Percentiles rank a stretch among this genome's conserved stretches.
Evolutionary conservation across 805 yeast species (phyloP).

Genomic region (Jamesozyma spencerorum): DNA sequence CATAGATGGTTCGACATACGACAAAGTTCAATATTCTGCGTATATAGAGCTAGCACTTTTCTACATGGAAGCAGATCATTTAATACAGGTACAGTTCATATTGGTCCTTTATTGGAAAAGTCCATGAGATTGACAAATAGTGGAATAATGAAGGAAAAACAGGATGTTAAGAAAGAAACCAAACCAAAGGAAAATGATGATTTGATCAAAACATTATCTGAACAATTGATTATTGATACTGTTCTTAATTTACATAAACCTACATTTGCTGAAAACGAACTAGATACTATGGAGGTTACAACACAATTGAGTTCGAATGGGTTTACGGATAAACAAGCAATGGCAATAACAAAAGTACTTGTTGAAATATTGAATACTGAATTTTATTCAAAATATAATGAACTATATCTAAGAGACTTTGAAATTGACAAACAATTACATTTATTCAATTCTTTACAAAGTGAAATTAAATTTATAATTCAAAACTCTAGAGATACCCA

Average conservation of each 20-base stretch:
- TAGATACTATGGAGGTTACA: slow-evolving; percentile 21
- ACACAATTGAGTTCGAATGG: slow-evolving; percentile 8
- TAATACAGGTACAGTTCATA: neutral
- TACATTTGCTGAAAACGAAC: slow-evolving; percentile 25
- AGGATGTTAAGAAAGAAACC: no score
- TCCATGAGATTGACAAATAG: neutral
- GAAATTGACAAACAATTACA: slow-evolving; percentile 85
- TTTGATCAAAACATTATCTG: slow-evolving; percentile 23
- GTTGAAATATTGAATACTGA: slow-evolving; percentile 27
- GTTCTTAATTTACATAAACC: slow-evolving; percentile 15
- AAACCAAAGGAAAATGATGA: slow-evolving; percentile 7
- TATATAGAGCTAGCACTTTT: no score
- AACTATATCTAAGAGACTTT: slow-evolving; percentile 31
- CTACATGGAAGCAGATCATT: neutral
- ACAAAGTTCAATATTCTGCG: no score
- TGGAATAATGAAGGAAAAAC: neutral
- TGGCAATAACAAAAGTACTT: slow-evolving; percentile 28
- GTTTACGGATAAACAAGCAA: slow-evolving; percentile 20
- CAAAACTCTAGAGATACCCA: slow-evolving; percentile 63
- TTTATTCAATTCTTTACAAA: slow-evolving; percentile 83
- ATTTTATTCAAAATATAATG: slow-evolving; percentile 37
- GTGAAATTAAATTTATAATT: slow-evolving; percentile 74
- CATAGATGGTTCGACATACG: no score
- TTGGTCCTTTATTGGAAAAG: neutral
- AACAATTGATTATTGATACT: slow-evolving; percentile 23